These are phyloP conservation scores for Exophiala viscosa DNA, from an alignment of 2,329 filamentous ascomycete genomes.

Conservation along the genomic window DNA sequence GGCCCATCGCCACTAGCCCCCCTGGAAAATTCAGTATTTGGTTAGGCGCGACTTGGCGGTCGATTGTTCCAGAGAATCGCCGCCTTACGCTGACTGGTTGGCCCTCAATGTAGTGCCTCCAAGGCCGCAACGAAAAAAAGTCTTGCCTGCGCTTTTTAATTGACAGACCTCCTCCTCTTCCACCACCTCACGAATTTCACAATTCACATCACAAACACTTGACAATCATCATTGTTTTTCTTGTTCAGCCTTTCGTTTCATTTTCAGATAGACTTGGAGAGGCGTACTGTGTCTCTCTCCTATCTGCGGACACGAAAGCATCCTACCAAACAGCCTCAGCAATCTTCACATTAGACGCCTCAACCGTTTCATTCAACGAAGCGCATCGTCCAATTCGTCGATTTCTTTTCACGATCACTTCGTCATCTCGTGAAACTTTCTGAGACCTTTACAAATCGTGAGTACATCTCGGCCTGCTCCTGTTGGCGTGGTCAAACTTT, in stretches of 20 bases:
- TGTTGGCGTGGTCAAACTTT: not conserved
- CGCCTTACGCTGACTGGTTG: not conserved
- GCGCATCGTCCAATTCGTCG: constrained; percentile 3
- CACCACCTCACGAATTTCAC: constrained; percentile 15
- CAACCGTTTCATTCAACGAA: constrained; percentile 16
- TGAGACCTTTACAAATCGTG: constrained; percentile 7
- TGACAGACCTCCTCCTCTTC: constrained; percentile 14
- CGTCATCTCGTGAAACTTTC: not conserved
- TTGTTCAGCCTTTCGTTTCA: constrained; percentile 29
- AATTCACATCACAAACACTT: constrained; percentile 10
- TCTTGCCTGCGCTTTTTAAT: constrained; percentile 22
- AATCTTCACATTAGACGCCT: constrained; percentile 12
- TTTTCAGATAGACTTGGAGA: constrained; percentile 31
- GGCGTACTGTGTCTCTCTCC: constrained; percentile 29
- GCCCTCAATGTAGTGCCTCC: no score
- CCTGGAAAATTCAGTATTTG: no score
- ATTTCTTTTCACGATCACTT: not conserved
- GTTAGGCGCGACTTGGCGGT: not conserved
- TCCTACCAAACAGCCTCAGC: constrained; percentile 1
- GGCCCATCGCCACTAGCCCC: no score
- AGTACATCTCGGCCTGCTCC: constrained; percentile 1
- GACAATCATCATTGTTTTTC: constrained; percentile 19
- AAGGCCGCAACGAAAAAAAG: constrained; percentile 11
- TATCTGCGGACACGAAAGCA: constrained; percentile 29
- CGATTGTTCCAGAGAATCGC: not conserved